phyloP scores from a whole-genome alignment of 1,284 basidiomycete species.

The Malassezia brasiliensis region DNA sequence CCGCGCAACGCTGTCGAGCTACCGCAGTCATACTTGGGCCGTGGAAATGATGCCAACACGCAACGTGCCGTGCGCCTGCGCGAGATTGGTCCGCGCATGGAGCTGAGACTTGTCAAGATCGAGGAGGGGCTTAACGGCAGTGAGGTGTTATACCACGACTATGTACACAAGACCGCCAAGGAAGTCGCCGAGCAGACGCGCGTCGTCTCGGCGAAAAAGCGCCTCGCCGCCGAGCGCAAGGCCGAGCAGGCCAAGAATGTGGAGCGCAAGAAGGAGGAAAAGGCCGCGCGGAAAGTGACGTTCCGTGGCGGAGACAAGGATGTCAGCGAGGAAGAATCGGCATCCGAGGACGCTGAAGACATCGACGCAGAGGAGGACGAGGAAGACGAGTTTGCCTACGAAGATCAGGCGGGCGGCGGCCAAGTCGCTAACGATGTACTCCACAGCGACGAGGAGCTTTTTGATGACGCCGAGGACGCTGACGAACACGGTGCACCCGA shows the following conservation, averaged over 20 bases:
- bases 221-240: constrained; percentile 24
- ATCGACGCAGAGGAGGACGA: background rate
- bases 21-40: constrained; percentile 82
- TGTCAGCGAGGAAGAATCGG: constrained; percentile 18
- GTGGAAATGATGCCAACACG: constrained; percentile 82
- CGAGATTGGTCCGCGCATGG: constrained; percentile 91
- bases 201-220: constrained; percentile 20
- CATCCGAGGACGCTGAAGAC: constrained; percentile 13
- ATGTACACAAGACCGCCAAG: constrained; percentile 26
- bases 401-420: constrained; percentile 22
- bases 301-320: constrained; percentile 19
- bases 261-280: constrained; percentile 34
- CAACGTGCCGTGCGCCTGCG: constrained; percentile 81
- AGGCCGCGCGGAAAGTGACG: constrained; percentile 17
- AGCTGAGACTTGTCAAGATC: constrained; percentile 84
- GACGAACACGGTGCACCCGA: constrained; percentile 18
- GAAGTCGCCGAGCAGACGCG: constrained; percentile 22
- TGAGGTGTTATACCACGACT: constrained; percentile 43
- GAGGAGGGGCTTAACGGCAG: constrained; percentile 64
- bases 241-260: constrained; percentile 35
- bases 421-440: constrained; percentile 14
- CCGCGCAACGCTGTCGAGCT: constrained; percentile 58
- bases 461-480: constrained; percentile 28
- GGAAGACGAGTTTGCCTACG: constrained; percentile 36
- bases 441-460: constrained; percentile 19